phyloP scores from a whole-genome alignment of 257 asterid genomes.

The Solanum pinnatisectum region DNA sequence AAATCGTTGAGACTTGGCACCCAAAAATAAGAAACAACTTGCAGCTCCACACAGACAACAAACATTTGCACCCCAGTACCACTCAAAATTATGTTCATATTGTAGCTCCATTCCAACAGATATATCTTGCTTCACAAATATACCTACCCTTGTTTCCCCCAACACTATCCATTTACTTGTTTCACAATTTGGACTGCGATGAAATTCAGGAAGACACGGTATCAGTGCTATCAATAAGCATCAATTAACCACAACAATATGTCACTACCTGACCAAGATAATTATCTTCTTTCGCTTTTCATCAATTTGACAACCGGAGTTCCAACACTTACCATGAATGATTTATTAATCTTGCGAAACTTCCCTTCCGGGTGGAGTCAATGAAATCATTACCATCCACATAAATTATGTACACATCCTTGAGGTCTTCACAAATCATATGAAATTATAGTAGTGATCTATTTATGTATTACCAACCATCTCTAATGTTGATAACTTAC shows the following conservation, averaged over 20 bases:
- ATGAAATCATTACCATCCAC: too few relatives aligned
- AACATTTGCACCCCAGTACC: slow-evolving; percentile 57
- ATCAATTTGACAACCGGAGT: neutral
- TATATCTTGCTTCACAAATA: slow-evolving; percentile 70
- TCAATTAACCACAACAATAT: neutral
- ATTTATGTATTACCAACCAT: too few relatives aligned
- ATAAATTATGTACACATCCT: too few relatives aligned
- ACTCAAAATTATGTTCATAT: slow-evolving; percentile 83
- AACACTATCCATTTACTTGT: slow-evolving; percentile 90
- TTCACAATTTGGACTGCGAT: slow-evolving; percentile 85
- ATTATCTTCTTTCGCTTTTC: neutral
- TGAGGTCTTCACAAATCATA: too few relatives aligned
- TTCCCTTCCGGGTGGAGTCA: too few relatives aligned
- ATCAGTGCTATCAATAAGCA: neutral
- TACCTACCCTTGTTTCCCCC: slow-evolving; percentile 88
- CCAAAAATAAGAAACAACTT: slow-evolving; percentile 77
- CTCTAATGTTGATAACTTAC: slow-evolving; percentile 19
- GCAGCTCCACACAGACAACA: slow-evolving; percentile 85
- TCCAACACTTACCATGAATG: slow-evolving; percentile 9
- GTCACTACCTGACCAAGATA: neutral
- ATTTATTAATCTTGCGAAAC: too few relatives aligned
- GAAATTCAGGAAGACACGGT: slow-evolving; percentile 8
- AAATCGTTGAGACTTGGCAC: slow-evolving; percentile 72
- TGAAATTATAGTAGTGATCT: too few relatives aligned
- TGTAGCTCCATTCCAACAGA: slow-evolving; percentile 62